Percentiles rank a stretch among this genome's conserved stretches.
These are phyloP conservation scores for Raddia distichophylla DNA, from an alignment of 176 grass and related monocot species.

Conservation along the genomic window DNA sequence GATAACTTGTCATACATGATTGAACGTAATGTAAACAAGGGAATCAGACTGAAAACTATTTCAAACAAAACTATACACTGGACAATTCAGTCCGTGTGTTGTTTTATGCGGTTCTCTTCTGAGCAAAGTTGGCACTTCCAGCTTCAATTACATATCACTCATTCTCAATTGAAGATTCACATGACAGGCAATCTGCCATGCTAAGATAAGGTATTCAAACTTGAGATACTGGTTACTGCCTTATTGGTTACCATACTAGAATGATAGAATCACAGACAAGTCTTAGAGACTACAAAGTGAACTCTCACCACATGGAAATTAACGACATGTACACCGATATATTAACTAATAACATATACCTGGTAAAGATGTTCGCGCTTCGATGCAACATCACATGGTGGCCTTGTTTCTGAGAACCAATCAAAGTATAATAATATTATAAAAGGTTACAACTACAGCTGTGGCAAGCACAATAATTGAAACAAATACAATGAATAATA, in stretches of 20 bases:
- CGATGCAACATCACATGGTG: slow-evolving; percentile 63
- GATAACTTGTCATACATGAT: slow-evolving; percentile 7
- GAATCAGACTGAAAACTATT: background rate
- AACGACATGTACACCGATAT: background rate
- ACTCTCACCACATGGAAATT: background rate
- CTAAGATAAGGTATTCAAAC: background rate
- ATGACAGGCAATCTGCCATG: background rate
- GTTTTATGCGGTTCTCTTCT: slow-evolving; percentile 1
- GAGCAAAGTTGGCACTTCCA: background rate
- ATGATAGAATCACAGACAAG: background rate
- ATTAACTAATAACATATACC: slow-evolving; percentile 37
- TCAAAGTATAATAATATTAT: slow-evolving; percentile 2
- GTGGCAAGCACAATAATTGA: slow-evolving; percentile 25
- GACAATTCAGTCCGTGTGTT: background rate
- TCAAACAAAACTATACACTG: background rate
- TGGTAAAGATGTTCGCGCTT: slow-evolving; percentile 91
- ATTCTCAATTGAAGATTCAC: slow-evolving; percentile 17
- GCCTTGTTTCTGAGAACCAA: slow-evolving; percentile 58
- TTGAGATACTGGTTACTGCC: background rate
- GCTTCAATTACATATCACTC: slow-evolving; percentile 1
- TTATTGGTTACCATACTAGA: background rate
- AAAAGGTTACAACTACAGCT: slow-evolving; percentile 18
- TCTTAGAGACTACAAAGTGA: background rate
- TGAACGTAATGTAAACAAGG: background rate
- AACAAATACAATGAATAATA: background rate